phyloP scores from a whole-genome alignment of 805 yeast genomes.

The Teunomyces cretensis region DNA sequence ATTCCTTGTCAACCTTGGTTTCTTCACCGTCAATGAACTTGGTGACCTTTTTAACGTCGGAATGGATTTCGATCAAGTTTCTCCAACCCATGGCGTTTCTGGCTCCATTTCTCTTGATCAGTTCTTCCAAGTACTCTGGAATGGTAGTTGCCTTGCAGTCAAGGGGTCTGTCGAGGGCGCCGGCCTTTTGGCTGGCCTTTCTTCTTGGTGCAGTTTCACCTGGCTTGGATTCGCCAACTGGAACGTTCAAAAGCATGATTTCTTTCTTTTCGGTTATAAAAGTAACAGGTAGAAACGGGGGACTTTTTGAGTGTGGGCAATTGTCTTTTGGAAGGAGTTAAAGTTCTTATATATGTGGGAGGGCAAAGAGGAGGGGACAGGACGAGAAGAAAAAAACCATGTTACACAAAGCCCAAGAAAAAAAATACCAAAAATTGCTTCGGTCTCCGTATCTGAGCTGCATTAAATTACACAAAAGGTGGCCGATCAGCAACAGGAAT shows the following conservation, averaged over 20 bases:
- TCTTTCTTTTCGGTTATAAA: too few species aligned
- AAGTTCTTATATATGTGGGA: neutral
- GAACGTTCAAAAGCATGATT: constrained; percentile 34
- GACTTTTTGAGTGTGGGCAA: neutral
- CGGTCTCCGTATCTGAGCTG: neutral
- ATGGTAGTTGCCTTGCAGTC: constrained; percentile 66
- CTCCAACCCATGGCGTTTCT: constrained; percentile 74
- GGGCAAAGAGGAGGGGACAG: constrained; percentile 2
- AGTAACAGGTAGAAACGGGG: too few species aligned
- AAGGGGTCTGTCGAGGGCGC: constrained; percentile 56
- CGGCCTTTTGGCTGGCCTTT: constrained; percentile 51
- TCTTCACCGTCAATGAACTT: constrained; percentile 79
- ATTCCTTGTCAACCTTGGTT: constrained; percentile 71
- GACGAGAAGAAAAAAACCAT: neutral
- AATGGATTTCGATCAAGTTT: constrained; percentile 68
- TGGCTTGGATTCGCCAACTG: constrained; percentile 67
- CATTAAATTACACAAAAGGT: constrained; percentile 1
- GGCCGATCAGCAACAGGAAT: neutral
- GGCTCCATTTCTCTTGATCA: constrained; percentile 55
- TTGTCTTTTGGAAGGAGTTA: neutral
- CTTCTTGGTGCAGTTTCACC: constrained; percentile 87
- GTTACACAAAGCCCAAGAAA: neutral
- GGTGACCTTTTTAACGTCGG: constrained; percentile 69
- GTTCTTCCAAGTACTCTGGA: constrained; percentile 66
- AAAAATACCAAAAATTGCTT: neutral